Percentiles rank a stretch among this genome's conserved stretches.
Conservation (phyloP, 106 monocot genomes). For the Platanthera zijinensis region DNA sequence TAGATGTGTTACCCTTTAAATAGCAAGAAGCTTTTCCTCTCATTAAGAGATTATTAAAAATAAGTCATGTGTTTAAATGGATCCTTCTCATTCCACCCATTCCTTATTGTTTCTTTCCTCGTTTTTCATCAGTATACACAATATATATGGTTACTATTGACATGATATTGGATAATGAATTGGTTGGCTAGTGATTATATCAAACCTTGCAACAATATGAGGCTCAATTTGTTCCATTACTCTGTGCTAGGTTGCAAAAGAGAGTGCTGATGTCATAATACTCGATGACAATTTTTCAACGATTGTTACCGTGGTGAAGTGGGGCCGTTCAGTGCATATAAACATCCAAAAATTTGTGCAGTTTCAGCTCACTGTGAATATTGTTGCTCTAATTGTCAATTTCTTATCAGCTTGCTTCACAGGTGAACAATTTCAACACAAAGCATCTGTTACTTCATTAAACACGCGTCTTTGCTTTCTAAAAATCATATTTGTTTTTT, state of each 20-base stretch:
- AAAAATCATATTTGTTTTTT: background rate
- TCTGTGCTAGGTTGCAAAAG: conserved; percentile 47
- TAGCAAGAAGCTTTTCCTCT: no score
- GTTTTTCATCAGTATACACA: no score
- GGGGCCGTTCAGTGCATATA: conserved; percentile 62
- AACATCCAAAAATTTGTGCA: conserved; percentile 77
- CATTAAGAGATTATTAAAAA: no score
- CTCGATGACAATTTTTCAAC: conserved; percentile 72
- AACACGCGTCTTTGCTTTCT: background rate
- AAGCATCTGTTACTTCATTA: background rate
- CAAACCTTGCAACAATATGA: background rate
- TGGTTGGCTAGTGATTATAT: background rate
- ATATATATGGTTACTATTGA: background rate
- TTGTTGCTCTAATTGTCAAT: conserved; percentile 58
- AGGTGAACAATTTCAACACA: conserved; percentile 14
- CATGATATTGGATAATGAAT: background rate
- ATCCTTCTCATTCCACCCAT: no score
- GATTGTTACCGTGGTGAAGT: conserved; percentile 58
- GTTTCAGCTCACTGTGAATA: conserved; percentile 67
- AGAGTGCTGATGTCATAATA: conserved; percentile 67
- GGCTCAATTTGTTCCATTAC: background rate
- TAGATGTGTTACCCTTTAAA: no score
- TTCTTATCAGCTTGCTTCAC: conserved; percentile 63
- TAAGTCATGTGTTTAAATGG: no score
- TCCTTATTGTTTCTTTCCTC: no score